Evolutionary conservation across 2,329 filamentous ascomycete species (phyloP), one percentile per base, ranked within the genome.

Genomic region (Xylariaceae sp.): DNA sequence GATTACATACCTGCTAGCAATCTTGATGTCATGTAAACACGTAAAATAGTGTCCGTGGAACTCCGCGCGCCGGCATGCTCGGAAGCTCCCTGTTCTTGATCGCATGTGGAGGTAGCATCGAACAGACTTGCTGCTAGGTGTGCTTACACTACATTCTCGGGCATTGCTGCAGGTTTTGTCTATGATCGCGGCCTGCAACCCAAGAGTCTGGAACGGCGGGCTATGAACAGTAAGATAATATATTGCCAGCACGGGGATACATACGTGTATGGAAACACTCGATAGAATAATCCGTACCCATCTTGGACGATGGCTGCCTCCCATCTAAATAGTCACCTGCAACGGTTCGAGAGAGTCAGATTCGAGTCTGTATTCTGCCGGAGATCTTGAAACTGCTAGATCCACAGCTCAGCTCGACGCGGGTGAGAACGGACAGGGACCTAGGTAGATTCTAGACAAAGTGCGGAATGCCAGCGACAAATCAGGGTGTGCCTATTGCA

Each of bases 81-180:
- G 37, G 9, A 42, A 42, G 11, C 37, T 9, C 37, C 37, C 37
- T 10, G 37, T 42, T 42, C 37, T 42, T 42, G 8, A 13, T 13
- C 37, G 37, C 37, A 42, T 42, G 37, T 9, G 37, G 37, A 42
- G 37, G 37, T 13, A 4, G 37, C 11, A 42, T 42, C 23, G 23
- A 30, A 30, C 23, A 30, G 23, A 30, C 23, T 30, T 30, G 23
- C 23, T 30, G 23, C 23, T 30, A 30, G 23, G 23, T 30, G 23
- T 30, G 23, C 23, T 30, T 30, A 30, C 23, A 30, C 23, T 30
- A 30, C 23, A 30, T 30, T 39, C 9, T 55, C 52, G 44, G 51
- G 54, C 45, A 18, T 57, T 56, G 53, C 61, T 63, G 61, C 58
- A 57, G 58, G 52, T 7, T 1, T 63, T 58, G 58, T 63, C 35